Percentiles rank a stretch among this genome's conserved stretches.
Conservation (phyloP, 768 basidiomycete species). For the Suillus lakei region DNA sequence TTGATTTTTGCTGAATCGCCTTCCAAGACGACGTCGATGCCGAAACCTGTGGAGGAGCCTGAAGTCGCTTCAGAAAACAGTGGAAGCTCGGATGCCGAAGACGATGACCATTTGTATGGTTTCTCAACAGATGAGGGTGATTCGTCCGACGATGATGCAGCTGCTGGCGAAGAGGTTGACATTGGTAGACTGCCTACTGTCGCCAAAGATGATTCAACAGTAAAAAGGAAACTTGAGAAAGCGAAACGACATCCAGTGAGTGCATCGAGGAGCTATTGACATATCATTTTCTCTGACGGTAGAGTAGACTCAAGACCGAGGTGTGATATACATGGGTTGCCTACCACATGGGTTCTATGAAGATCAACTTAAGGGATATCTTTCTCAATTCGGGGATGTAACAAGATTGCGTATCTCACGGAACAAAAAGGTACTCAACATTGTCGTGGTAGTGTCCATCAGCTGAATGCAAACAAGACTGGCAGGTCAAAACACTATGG, state of each 20-base stretch:
- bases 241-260: constrained; percentile 72
- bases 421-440: constrained; percentile 79
- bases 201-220: constrained; percentile 84
- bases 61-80: constrained; percentile 5
- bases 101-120: constrained; percentile 62
- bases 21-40: constrained; percentile 8
- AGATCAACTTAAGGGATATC: constrained; percentile 90
- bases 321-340: constrained; percentile 88
- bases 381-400: constrained; percentile 92
- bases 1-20: constrained; percentile 20
- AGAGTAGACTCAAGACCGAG: constrained; percentile 58
- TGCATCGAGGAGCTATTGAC: neutral
- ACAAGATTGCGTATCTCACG: constrained; percentile 88
- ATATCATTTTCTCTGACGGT: constrained; percentile 5
- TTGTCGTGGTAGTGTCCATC: neutral
- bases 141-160: constrained; percentile 79
- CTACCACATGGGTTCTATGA: constrained; percentile 98
- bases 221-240: constrained; percentile 66
- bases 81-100: constrained; percentile 19
- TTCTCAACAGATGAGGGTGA: constrained; percentile 80
- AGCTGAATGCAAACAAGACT: constrained; percentile 57
- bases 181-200: constrained; percentile 79
- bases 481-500: constrained; percentile 97
- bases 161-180: constrained; percentile 64
- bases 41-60: constrained; percentile 3